Base-by-base conservation (phyloP, 1,139 yeast genomes). In the Taphrina deformans region DNA sequence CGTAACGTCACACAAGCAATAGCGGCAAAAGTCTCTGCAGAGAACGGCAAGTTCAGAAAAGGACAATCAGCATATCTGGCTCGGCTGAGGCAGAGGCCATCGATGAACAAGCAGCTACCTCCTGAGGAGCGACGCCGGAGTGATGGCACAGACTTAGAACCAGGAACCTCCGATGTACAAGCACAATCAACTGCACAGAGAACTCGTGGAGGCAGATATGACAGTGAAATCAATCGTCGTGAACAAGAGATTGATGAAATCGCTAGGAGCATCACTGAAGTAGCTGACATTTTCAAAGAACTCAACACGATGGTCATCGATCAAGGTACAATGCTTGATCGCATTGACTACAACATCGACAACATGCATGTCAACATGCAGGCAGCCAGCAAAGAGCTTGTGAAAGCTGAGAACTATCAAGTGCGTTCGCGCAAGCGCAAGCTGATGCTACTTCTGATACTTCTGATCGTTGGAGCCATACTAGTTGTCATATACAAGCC, bases 191-290 rank as follows among this genome's bases (percentile, higher is more conserved):
- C 48, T 5, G 31, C 58, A 16, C 63, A 59, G 18, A 38, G 31
- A 31, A n/a, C 45, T 16, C 55, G 50, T 40, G 56, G 51, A n/a
- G 41, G 56, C 16, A 23, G 74, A 66, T 65, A 67, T 27, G 79
- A 75, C 64, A 71, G 68, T 16, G 73, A 79, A 66, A 77, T 89
- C 48, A 82, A 85, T 65, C 91, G 88, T 70, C 80, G 99, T 66
- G 99, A 93, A 73, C 83, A 85, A 64, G 99, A 93, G 73, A 93
- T 95, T 59, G 87, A 88, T 31, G 88, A 87, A 71, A 82, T 95
- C 66, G 98, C 99, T 2, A 90, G 89, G 80, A 97, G 97, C 53
- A 96, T 93, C 51, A 79, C 93, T 38, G 99, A 93, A 75, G 88
- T 93, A 1, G 88, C 95, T 52, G 90, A 95, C 1, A 93, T 95